These are phyloP conservation scores for Hypoxylon rubiginosum DNA, from an alignment of 2,329 filamentous ascomycete genomes.

Conservation along the genomic window DNA sequence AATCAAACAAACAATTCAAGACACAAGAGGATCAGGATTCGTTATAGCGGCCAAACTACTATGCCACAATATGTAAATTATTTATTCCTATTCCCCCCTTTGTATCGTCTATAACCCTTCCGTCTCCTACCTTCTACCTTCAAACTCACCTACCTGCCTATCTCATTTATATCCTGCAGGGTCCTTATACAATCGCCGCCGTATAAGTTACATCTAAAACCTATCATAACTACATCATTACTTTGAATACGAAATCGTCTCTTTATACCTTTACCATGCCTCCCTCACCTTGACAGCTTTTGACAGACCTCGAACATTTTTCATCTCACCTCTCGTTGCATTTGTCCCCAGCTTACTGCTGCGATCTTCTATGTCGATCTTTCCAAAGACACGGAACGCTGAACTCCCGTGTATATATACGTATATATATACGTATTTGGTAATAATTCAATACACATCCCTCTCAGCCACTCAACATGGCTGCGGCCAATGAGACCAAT, in stretches of 20 bases:
- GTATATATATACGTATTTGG: constrained; percentile 21
- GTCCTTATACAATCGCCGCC: background rate
- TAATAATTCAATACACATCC: constrained; percentile 29
- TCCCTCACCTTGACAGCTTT: constrained; percentile 21
- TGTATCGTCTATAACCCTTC: background rate
- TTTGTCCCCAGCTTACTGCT: constrained; percentile 25
- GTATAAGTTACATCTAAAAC: constrained; percentile 1
- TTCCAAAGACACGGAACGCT: constrained; percentile 20
- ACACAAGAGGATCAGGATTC: background rate
- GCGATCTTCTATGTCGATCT: constrained; percentile 32
- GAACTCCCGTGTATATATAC: constrained; percentile 21
- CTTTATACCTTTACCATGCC: background rate
- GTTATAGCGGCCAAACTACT: background rate
- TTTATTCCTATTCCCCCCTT: background rate
- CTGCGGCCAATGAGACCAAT: constrained; percentile 40
- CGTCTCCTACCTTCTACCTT: background rate
- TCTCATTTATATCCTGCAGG: background rate
- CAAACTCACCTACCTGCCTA: background rate
- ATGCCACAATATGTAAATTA: background rate
- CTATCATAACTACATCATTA: constrained; percentile 37
- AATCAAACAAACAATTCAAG: constrained; percentile 4
- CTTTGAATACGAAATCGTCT: background rate
- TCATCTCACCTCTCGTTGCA: constrained; percentile 16
- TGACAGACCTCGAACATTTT: background rate
- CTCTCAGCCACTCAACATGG: constrained; percentile 37